A percentile compares a stretch with the other conserved stretches of the same genome.
Conservation (phyloP, 768 basidiomycete species). For the Rhizopogon roseolus region DNA sequence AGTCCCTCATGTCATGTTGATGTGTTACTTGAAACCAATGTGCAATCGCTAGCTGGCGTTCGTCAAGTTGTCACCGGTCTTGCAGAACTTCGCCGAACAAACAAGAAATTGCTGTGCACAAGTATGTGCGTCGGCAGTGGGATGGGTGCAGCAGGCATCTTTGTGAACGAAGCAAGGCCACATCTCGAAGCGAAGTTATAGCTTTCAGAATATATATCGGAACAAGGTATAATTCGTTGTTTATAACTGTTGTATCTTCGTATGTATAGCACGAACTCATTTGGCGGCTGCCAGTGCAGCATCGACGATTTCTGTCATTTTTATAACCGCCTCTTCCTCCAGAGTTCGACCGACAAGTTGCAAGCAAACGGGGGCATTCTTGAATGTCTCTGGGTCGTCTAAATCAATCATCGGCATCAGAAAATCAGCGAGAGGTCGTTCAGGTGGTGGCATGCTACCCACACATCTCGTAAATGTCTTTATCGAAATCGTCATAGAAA, state of each 20-base stretch:
- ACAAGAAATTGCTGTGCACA: conserved; percentile 71
- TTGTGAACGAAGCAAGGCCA: conserved; percentile 59
- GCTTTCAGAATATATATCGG: neutral
- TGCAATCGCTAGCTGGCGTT: conserved; percentile 55
- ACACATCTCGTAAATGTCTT: conserved; percentile 50
- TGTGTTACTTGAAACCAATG: conserved; percentile 9
- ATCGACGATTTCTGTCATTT: conserved; percentile 64
- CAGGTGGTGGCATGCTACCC: conserved; percentile 15
- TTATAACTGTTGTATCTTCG: neutral
- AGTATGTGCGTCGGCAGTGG: conserved; percentile 83
- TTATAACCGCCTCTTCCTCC: conserved; percentile 74
- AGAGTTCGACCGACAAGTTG: conserved; percentile 66
- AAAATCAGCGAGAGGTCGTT: neutral
- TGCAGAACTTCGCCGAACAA: conserved; percentile 67
- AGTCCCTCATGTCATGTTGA: conserved; percentile 16
- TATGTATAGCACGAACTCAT: neutral
- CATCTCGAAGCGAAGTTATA: conserved; percentile 20
- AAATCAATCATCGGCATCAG: conserved; percentile 3
- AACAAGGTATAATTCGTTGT: neutral
- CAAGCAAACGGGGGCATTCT: conserved; percentile 55
- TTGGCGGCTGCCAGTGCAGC: conserved; percentile 36
- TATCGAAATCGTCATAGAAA: conserved; percentile 48
- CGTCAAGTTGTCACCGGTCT: conserved; percentile 89
- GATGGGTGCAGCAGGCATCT: conserved; percentile 82
- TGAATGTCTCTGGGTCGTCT: conserved; percentile 57